Evolutionary conservation across 2,329 filamentous ascomycete species (phyloP).

Genomic region (Elsinoe perseae): DNA sequence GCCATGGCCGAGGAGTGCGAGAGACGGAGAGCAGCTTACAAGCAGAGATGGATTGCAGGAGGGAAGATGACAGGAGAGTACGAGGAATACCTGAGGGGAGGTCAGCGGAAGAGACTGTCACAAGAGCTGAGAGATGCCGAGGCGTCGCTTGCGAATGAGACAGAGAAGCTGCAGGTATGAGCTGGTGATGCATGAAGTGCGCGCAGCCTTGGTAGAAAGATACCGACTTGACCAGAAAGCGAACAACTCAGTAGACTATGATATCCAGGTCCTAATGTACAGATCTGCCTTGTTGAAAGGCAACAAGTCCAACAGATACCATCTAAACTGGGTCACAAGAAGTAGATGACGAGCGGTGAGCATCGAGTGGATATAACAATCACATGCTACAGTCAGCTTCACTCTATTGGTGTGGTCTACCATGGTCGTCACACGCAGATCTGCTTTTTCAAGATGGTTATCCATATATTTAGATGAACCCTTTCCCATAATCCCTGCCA

Average conservation of each 20-base stretch:
- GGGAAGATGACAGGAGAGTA: conserved; percentile 79
- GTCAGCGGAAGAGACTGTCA: conserved; percentile 30
- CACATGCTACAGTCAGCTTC: not conserved
- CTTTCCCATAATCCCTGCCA: conserved; percentile 1
- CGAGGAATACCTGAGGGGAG: conserved; percentile 82
- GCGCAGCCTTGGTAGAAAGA: not conserved
- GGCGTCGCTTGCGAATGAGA: conserved; percentile 17
- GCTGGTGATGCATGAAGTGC: not conserved
- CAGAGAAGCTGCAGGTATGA: conserved; percentile 18
- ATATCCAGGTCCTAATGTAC: not conserved
- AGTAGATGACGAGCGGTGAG: no score
- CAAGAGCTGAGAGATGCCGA: conserved; percentile 21
- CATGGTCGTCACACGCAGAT: not conserved
- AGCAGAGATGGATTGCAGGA: conserved; percentile 66
- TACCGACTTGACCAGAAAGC: not conserved
- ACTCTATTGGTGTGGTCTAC: not conserved
- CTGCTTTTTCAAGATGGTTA: not conserved
- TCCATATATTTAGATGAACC: not conserved
- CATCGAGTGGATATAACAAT: no score
- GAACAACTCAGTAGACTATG: not conserved
- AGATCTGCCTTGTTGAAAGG: no score
- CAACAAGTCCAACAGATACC: no score
- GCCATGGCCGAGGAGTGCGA: conserved; percentile 65
- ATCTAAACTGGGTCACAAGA: no score
- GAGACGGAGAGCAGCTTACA: conserved; percentile 55